Base-by-base conservation (phyloP, 2,329 filamentous ascomycete species). In the Torrubiella hemipterigena region DNA sequence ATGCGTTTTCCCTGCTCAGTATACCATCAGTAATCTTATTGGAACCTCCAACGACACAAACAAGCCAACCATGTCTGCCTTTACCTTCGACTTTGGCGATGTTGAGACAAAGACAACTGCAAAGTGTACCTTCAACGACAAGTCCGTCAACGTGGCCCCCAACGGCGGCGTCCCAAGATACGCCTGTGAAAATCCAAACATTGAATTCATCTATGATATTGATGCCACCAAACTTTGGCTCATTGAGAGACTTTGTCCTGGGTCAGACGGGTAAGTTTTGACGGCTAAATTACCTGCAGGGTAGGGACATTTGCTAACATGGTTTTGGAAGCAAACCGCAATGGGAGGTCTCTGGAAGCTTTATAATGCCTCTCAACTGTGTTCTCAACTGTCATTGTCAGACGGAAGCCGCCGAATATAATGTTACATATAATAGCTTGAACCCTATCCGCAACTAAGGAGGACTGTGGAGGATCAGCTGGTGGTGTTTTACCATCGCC, bases 211-310 rank as follows among this genome's bases (percentile, higher is more conserved):
- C 39, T 68, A 50, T 50, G 27, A 44, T 10, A 27, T 42, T 15
- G 31, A 40, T 5, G 24, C 39, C 5, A 38, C 40, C 17, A 46
- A 48, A 23, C 38, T 68, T 26, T 58, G 54, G n/a, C 38, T 67
- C 44, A 49, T 66, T 26, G 61, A 70, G 50, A 50, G 50, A 17
- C 50, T 58, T 11, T 70, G 65, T 42, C 51, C 56, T 2, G 42
- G 42, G 10, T 16, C 40, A 2, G 39, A 52, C 5, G 56, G 54
- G 59, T 62, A 47, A 42, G 55, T 45, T 4, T 14, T 5, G 10
- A 24, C 22, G 12, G 11, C 6, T n/a, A 14, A 21, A 22, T 13
- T 17, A 29, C 11, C 10, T 27, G 11, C 5, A 16, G 12, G 6
- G 6, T 11, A 16, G 6, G 22, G 5, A 24, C 14, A 12, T 17